These are phyloP conservation scores for Fusarium poae DNA, from an alignment of 2,329 filamentous ascomycete species.

Conservation along the genomic window DNA sequence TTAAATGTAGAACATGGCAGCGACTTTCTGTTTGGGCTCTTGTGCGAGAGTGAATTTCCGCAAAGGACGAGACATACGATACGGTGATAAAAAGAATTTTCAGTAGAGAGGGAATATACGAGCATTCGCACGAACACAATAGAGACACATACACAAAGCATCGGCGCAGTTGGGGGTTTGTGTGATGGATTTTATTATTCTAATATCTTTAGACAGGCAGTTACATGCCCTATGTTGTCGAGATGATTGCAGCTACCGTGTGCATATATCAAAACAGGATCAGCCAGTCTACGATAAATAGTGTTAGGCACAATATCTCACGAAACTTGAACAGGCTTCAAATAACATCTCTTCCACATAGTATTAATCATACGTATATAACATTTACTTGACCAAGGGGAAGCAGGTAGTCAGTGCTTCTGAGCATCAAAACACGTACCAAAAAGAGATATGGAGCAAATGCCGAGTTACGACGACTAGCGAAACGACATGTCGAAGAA, in stretches of 20 bases:
- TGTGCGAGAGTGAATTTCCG: conserved; percentile 8
- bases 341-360: not conserved
- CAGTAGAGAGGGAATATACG: not conserved
- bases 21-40: conserved; percentile 19
- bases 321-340: too few relatives aligned
- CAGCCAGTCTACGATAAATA: not conserved
- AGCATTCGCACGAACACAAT: conserved; percentile 27
- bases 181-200: not conserved
- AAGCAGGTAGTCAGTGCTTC: not conserved
- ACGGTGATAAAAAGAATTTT: conserved; percentile 21
- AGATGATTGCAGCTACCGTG: not conserved
- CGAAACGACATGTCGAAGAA: too few relatives aligned
- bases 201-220: conserved; percentile 8
- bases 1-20: conserved; percentile 35
- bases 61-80: not conserved
- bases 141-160: conserved; percentile 29
- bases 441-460: too few relatives aligned
- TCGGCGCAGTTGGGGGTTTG: conserved; percentile 22
- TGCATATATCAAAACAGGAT: conserved; percentile 24
- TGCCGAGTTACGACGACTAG: too few relatives aligned
- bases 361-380: not conserved
- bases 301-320: not conserved
- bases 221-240: conserved; percentile 8
- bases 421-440: too few relatives aligned
- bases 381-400: not conserved